phyloP scores from a whole-genome alignment of 2,329 filamentous ascomycete genomes.

The Neofusicoccum sp. region DNA sequence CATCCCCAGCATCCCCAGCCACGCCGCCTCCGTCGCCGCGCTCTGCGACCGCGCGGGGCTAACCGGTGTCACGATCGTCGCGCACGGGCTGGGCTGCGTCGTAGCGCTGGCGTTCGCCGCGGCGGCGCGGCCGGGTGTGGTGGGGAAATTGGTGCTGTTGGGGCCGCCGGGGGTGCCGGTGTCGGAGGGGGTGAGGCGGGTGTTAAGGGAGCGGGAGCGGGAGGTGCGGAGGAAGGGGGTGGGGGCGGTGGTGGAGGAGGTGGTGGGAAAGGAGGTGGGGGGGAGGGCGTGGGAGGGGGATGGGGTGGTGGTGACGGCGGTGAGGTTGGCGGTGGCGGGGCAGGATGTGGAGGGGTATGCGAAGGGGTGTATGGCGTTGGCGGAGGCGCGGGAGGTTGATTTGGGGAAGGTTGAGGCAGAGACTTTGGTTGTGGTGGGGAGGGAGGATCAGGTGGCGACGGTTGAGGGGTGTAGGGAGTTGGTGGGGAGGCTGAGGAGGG shows the following conservation, averaged over 20 bases:
- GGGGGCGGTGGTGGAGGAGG: conserved; percentile 47
- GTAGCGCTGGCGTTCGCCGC: conserved; percentile 48
- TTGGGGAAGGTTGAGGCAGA: conserved; percentile 30
- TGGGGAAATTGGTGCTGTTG: conserved; percentile 51
- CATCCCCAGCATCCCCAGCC: not conserved
- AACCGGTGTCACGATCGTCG: conserved; percentile 47
- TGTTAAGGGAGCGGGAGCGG: conserved; percentile 41
- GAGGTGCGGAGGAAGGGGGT: not conserved
- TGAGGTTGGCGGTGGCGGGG: conserved; percentile 48
- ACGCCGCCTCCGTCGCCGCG: not conserved
- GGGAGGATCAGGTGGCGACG: conserved; percentile 50
- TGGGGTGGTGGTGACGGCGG: conserved; percentile 45
- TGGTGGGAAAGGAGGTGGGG: conserved; percentile 44
- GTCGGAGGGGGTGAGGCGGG: conserved; percentile 46
- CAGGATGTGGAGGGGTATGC: conserved; percentile 59
- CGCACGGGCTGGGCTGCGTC: conserved; percentile 57
- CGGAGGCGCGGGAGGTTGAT: conserved; percentile 41
- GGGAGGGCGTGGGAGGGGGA: conserved; percentile 40
- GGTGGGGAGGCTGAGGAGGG: too few relatives aligned
- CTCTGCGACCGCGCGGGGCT: conserved; percentile 39
- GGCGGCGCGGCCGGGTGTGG: conserved; percentile 41
- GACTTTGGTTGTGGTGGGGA: conserved; percentile 48
- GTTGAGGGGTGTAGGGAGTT: conserved; percentile 31
- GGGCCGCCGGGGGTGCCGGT: conserved; percentile 52
- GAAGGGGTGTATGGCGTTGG: conserved; percentile 56